These are phyloP conservation scores for Trametopsis cervina DNA, from an alignment of 768 basidiomycete genomes.

Conservation along the genomic window DNA sequence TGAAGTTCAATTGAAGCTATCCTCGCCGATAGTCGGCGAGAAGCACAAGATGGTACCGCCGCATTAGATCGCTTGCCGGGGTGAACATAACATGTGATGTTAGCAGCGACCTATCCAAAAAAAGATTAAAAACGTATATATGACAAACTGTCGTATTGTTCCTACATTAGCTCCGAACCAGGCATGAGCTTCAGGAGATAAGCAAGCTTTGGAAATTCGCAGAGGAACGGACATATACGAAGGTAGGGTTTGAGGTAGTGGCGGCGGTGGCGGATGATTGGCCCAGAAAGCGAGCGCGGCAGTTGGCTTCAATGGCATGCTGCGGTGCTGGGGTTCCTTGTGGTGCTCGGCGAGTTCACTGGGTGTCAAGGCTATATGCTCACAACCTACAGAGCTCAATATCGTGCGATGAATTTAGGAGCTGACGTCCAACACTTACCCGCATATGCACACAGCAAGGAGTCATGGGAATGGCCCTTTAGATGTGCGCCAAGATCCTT, in stretches of 20 bases:
- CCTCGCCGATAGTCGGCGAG: conserved; percentile 19
- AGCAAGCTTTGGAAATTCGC: conserved; percentile 35
- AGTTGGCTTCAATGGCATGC: conserved; percentile 28
- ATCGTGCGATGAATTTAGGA: conserved; percentile 7
- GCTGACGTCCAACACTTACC: conserved; percentile 31
- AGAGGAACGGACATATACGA: conserved; percentile 43
- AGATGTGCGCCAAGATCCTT: conserved; percentile 41
- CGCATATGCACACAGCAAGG: conserved; percentile 41
- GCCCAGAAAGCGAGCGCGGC: conserved; percentile 26
- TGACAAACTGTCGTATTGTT: neutral
- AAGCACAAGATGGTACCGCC: conserved; percentile 28
- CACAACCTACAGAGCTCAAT: conserved; percentile 38
- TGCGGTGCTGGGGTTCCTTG: conserved; percentile 30
- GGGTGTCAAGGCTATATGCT: conserved; percentile 38
- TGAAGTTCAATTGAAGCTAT: conserved; percentile 12
- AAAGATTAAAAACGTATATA: conserved; percentile 12
- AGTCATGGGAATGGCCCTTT: conserved; percentile 39
- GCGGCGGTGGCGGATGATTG: conserved; percentile 24
- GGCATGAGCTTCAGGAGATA: conserved; percentile 45
- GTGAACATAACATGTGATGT: conserved; percentile 33
- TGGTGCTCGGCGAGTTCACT: conserved; percentile 46
- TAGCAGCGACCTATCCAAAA: conserved; percentile 36
- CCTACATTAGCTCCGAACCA: conserved; percentile 50
- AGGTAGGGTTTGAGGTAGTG: conserved; percentile 39
- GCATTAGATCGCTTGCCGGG: conserved; percentile 36